Conservation (phyloP, 345 rosid species). For the Tarenaya hassleriana region DNA sequence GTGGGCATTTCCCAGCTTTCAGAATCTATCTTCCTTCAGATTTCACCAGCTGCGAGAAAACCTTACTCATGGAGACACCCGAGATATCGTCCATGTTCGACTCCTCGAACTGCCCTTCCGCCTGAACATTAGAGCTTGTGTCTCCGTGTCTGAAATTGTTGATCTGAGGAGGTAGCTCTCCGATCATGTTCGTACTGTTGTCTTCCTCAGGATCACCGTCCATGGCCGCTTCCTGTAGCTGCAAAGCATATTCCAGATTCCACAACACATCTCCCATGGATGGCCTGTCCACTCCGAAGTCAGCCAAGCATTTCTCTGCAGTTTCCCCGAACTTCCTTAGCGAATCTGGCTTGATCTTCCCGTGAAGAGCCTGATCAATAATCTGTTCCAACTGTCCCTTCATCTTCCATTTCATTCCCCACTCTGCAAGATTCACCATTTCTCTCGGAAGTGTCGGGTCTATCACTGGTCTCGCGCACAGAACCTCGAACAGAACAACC, state of each 20-base stretch:
- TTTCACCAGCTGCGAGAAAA: constrained; percentile 84
- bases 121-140: constrained; percentile 25
- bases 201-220: constrained; percentile 61
- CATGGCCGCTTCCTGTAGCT: constrained; percentile 35
- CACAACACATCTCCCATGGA: constrained; percentile 35
- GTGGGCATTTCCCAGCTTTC: constrained; percentile 4
- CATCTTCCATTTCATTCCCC: constrained; percentile 33
- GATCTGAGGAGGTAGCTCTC: constrained; percentile 61
- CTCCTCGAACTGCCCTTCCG: constrained; percentile 39
- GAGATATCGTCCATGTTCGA: constrained; percentile 56
- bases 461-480: constrained; percentile 36
- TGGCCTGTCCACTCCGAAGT: constrained; percentile 27
- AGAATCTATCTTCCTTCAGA: constrained; percentile 66
- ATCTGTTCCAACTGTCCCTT: constrained; percentile 23
- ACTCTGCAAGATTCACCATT: constrained; percentile 28
- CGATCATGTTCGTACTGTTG: constrained; percentile 74
- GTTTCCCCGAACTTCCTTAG: constrained; percentile 26
- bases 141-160: constrained; percentile 57
- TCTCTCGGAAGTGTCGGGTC: constrained; percentile 32
- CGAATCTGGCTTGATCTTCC: constrained; percentile 22
- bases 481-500: constrained; percentile 38
- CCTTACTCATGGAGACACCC: constrained; percentile 75
- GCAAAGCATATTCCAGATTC: constrained; percentile 29
- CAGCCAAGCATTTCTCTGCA: constrained; percentile 29
- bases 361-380: constrained; percentile 23